Conservation (phyloP, 2,329 filamentous ascomycete genomes). For the Pyricularia sp. region DNA sequence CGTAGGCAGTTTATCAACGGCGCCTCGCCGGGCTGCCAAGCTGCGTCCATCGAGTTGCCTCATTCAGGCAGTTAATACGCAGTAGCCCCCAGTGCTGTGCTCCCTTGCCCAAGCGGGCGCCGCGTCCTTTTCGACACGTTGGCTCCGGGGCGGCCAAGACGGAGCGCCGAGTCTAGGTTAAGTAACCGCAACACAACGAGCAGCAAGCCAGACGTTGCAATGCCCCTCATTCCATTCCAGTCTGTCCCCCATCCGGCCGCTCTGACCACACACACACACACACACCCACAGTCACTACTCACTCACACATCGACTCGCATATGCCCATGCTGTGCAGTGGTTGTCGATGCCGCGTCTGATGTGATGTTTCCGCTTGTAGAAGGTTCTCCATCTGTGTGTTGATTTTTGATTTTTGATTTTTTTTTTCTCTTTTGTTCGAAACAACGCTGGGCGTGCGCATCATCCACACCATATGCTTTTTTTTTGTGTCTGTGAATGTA, state of each 20-base stretch:
- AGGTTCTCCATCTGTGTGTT: slow-evolving; percentile 16
- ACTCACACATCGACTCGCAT: not conserved
- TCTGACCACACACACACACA: slow-evolving; percentile 11
- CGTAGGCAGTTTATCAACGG: not conserved
- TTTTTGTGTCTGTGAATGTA: not conserved
- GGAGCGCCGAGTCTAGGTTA: not conserved
- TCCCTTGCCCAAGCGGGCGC: not conserved
- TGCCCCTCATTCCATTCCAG: not conserved
- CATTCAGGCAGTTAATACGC: not conserved
- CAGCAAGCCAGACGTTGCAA: not conserved
- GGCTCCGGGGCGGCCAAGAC: not conserved
- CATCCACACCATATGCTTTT: slow-evolving; percentile 8
- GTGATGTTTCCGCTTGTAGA: slow-evolving; percentile 17
- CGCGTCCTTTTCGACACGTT: not conserved
- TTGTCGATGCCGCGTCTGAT: slow-evolving; percentile 15
- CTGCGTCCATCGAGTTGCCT: not conserved
- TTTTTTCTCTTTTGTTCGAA: slow-evolving; percentile 8
- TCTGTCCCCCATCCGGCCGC: slow-evolving; percentile 7
- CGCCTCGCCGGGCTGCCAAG: not conserved
- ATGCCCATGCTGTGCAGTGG: slow-evolving; percentile 10
- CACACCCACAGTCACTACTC: not conserved
- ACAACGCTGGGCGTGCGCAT: slow-evolving; percentile 6
- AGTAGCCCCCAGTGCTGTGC: not conserved
- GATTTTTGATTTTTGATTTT: slow-evolving; percentile 4
- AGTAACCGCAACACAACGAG: not conserved